These are phyloP conservation scores for Acrodontium crateriforme DNA, from an alignment of 2,329 filamentous ascomycete genomes.

Conservation along the genomic window DNA sequence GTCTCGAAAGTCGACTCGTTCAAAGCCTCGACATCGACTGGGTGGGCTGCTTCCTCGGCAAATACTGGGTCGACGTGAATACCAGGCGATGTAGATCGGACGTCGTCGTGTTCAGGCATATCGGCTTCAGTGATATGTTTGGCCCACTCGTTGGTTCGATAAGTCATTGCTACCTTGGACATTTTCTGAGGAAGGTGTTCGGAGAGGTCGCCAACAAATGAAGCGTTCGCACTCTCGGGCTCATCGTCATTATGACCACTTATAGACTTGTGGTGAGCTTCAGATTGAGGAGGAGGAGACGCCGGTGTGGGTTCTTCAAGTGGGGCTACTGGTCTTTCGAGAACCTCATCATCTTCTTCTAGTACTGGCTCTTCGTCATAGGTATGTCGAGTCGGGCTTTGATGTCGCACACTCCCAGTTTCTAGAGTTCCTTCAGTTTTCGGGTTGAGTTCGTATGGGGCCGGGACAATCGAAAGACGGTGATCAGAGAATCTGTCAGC, in stretches of 20 bases:
- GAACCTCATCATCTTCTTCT: constrained; percentile 12
- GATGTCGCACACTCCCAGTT: no score
- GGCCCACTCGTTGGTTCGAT: constrained; percentile 91
- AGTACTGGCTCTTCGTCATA: constrained; percentile 7
- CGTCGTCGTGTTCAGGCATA: constrained; percentile 20
- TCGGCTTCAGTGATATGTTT: constrained; percentile 75
- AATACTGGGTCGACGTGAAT: constrained; percentile 21
- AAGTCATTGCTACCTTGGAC: constrained; percentile 66
- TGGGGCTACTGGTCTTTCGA: constrained; percentile 4
- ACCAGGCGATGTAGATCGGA: constrained; percentile 26
- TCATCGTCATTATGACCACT: no score
- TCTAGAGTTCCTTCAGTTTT: no score
- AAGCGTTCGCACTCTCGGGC: no score
- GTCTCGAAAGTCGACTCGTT: no score
- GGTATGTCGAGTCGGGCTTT: no score
- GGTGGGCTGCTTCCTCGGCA: constrained; percentile 6
- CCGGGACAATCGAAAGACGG: constrained; percentile 6
- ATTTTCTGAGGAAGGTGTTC: constrained; percentile 54
- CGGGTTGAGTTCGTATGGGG: background rate
- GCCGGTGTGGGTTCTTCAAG: constrained; percentile 2
- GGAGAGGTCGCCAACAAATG: constrained; percentile 28
- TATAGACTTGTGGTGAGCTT: no score
- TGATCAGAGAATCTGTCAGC: constrained; percentile 28
- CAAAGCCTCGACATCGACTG: constrained; percentile 8
- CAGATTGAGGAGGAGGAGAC: no score